Base-by-base conservation (phyloP, 768 basidiomycete species). In the Porphyrellus cyaneotinctus region DNA sequence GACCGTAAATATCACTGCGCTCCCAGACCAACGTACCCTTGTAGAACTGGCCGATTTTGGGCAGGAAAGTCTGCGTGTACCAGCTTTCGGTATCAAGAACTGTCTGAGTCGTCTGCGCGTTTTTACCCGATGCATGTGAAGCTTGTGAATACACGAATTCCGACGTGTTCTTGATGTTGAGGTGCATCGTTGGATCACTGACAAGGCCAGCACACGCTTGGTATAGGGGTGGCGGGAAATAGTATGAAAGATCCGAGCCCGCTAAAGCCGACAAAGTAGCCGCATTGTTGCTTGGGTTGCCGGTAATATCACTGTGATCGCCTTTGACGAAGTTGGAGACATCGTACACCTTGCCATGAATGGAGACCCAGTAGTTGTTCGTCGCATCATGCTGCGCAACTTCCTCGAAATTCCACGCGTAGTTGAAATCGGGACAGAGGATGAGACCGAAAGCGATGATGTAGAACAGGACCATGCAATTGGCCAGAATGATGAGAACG, bases 181-280 rank as follows among this genome's bases (percentile, higher is more conserved):
- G 70, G 1, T 70, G 42, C 48, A 85, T 67, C 4, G 63, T 51
- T 0, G 64, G 41, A 53, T 79, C 73, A 20, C 64, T 76, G 44
- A 88, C 83, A 23, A 88, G 76, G 22, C 74, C 76, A 0, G 80
- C 75, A 59, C 86, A 88, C 11, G 80, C 84, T 45, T 79, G 63
- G 24, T 70, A 68, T 45, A 87, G 69, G 1, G 86, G 85, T 2
- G 76, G 72, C 1, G 82, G 83, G 72, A 84, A 85, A 66, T 87
- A 85, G 38, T 75, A 67, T 2, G 80, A 80, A 45, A 88, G 53
- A 59, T 88, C 87, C 57, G 74, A 70, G 10, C 87, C 87, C 0
- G 81, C 86, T 26, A 88, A 71, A 23, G 73, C 64, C 5, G 77
- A 60, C 63, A 86, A 75, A 15, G 77, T 68, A 13, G 73, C 74